Base-by-base conservation (phyloP, 495 filamentous ascomycete species). In the Podospora pseudocomata region DNA sequence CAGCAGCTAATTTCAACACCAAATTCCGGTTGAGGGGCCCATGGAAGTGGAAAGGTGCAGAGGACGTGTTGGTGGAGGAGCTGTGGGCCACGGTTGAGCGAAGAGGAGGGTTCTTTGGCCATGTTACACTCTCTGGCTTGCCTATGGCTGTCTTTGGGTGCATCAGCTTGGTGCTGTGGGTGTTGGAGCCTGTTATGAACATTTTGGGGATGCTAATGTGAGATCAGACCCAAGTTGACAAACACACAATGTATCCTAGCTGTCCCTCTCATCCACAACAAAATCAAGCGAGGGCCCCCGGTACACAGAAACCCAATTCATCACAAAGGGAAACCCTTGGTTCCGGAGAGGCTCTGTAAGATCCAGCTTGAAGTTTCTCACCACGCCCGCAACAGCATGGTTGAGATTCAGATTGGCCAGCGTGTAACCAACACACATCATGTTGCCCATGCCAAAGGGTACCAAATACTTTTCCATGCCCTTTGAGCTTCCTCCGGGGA, bases 81-180 rank as follows among this genome's bases (percentile, higher is more conserved):
- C 59, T 81, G 16, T 82, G 80, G 80, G 73, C 71, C 7, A 69
- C 73, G 6, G 71, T 80, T 20, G 67, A 67, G 18, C 53, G 78
- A 27, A 69, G 77, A 56, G 70, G 77, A 27, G 67, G 74, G 60
- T 74, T 77, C 30, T 76, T 73, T 65, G 73, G 70, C 0, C 74
- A 74, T 34, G 65, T 76, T 20, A 75, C 74, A 9, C 70, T 78
- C 16, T 73, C 71, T 0, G 62, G 73, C 7, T 30, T 77, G 19
- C 76, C 76, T 2, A 77, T 78, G 73, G 75, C 73, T 64, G 23
- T 23, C 23, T 23, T 23, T 1, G 23, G 23, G 23, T 23, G 23
- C 23, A 23, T 23, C 23, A 23, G 23, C 23, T 66, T 77, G 30
- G 19, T 71, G 2, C 63, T 73, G 3, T 77, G 59, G 34, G 5